Evolutionary conservation across 148 eudicot genomes (phyloP).

Genomic region (Vaccinium darrowii): DNA sequence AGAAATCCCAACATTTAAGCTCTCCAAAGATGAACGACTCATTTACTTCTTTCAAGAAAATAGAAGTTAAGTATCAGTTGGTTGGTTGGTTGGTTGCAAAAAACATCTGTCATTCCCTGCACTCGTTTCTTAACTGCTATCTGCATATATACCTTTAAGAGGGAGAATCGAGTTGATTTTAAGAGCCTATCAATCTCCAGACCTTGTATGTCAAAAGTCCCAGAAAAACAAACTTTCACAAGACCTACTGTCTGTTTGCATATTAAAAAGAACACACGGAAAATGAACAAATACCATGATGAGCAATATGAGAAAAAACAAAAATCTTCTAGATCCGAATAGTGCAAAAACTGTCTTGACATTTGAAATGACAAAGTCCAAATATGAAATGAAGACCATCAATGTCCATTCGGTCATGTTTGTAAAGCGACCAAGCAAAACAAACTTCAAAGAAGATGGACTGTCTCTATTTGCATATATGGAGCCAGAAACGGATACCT

Average conservation of each 20-base stretch:
- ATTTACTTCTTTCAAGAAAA: no score
- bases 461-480: background rate
- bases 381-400: no score
- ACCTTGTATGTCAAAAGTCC: background rate
- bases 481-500: slow-evolving; percentile 39
- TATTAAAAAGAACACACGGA: no score
- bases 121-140: no score
- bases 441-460: background rate
- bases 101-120: no score
- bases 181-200: background rate
- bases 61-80: no score
- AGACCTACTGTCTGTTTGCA: background rate
- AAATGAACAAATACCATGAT: background rate
- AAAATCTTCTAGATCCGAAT: background rate
- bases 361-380: background rate
- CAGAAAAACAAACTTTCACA: background rate
- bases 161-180: no score
- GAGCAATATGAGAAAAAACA: background rate
- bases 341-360: no score
- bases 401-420: slow-evolving; percentile 1
- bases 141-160: no score
- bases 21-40: no score
- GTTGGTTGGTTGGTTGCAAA: no score
- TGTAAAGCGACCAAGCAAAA: background rate
- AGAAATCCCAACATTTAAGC: no score